Percentiles rank a stretch among this genome's conserved stretches.
phyloP scores from a whole-genome alignment of 257 asterid species.

The Solanum corneliomulleri region DNA sequence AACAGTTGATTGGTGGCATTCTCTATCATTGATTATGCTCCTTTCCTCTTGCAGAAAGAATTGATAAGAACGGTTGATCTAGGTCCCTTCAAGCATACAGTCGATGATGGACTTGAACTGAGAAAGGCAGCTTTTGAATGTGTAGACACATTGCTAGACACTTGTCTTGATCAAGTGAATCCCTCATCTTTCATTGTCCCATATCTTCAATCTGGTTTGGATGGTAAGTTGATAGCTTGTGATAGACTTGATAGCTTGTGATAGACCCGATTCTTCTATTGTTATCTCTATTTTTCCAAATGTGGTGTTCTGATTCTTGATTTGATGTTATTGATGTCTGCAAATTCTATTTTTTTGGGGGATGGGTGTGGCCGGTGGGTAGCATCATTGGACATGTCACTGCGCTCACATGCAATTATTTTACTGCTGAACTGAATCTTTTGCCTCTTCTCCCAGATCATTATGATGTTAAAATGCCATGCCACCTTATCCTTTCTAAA shows the following conservation, averaged over 20 bases:
- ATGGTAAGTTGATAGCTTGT: conserved; percentile 45
- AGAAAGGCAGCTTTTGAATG: conserved; percentile 99
- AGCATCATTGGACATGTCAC: neutral
- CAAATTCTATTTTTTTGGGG: neutral
- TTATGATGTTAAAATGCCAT: conserved; percentile 99
- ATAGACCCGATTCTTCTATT: neutral
- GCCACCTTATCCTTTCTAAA: conserved; percentile 96
- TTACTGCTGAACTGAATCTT: neutral
- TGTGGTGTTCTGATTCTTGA: neutral
- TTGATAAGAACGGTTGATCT: conserved; percentile 97
- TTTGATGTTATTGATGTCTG: neutral
- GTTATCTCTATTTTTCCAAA: neutral
- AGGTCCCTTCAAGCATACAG: conserved; percentile 99
- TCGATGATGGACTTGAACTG: conserved; percentile 98
- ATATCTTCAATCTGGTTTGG: conserved; percentile 81
- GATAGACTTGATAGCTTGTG: neutral
- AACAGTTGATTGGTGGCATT: neutral
- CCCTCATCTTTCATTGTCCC: conserved; percentile 98
- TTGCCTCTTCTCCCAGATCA: conserved; percentile 50
- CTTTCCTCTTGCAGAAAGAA: conserved; percentile 66
- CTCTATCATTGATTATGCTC: neutral
- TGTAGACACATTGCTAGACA: conserved; percentile 88
- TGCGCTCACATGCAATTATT: neutral
- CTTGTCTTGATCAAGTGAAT: conserved; percentile 94
- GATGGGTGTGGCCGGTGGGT: neutral